These are phyloP conservation scores for Chenopodium album DNA, from an alignment of 148 eudicot species.

Conservation along the genomic window DNA sequence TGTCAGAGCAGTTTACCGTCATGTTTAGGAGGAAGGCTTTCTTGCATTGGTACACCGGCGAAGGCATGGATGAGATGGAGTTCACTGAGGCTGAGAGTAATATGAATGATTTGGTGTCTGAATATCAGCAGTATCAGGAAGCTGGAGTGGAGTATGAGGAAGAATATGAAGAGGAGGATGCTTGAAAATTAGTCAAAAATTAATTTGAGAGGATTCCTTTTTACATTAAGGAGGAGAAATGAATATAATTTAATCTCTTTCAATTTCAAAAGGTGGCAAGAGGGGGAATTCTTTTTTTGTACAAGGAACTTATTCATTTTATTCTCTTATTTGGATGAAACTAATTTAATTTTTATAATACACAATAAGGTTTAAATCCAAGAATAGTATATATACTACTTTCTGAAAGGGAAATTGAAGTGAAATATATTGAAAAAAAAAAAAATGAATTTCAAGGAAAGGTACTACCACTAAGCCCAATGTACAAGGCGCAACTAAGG, in stretches of 20 bases:
- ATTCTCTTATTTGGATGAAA: not conserved
- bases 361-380: not conserved
- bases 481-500: too few species aligned
- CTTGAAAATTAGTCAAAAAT: conserved; percentile 10
- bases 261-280: not conserved
- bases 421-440: too few species aligned
- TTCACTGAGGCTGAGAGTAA: conserved; percentile 60
- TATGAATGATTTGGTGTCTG: conserved; percentile 57
- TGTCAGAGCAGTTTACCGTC: conserved; percentile 57
- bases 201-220: not conserved
- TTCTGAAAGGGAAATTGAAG: too few species aligned
- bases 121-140: conserved; percentile 65
- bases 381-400: not conserved
- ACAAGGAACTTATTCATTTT: not conserved
- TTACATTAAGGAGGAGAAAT: not conserved
- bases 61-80: conserved; percentile 60
- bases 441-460: too few species aligned
- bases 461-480: too few species aligned
- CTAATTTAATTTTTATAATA: not conserved
- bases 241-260: not conserved
- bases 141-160: conserved; percentile 25
- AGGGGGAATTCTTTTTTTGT: conserved; percentile 1
- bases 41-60: conserved; percentile 64
- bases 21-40: conserved; percentile 63
- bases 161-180: conserved; percentile 3